These are phyloP conservation scores for Xylaria sp. DNA, from an alignment of 2,329 filamentous ascomycete species.

Conservation along the genomic window DNA sequence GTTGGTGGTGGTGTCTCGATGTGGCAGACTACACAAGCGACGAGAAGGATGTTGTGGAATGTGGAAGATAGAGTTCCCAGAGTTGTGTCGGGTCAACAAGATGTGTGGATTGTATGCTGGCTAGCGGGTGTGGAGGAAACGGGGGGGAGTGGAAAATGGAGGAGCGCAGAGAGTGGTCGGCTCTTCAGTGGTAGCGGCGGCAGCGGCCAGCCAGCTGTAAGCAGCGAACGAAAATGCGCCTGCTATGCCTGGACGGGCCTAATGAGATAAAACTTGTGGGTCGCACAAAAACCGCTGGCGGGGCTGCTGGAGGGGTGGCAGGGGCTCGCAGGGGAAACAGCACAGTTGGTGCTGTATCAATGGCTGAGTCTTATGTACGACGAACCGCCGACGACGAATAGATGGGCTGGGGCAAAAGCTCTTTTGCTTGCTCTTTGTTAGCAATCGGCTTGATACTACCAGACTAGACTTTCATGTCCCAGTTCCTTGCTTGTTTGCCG, in stretches of 20 bases:
- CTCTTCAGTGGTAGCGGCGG: conserved; percentile 20
- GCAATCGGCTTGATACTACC: conserved; percentile 21
- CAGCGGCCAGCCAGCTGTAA: conserved; percentile 37
- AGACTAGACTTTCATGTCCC: neutral
- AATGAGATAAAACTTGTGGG: conserved; percentile 45
- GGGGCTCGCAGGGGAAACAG: neutral
- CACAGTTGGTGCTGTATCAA: conserved; percentile 13
- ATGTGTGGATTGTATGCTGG: conserved; percentile 45
- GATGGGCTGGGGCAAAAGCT: neutral
- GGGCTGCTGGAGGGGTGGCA: conserved; percentile 34
- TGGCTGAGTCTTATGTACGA: neutral
- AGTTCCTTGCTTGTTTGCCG: neutral
- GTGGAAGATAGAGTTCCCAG: conserved; percentile 41
- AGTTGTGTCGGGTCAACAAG: conserved; percentile 40
- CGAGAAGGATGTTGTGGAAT: conserved; percentile 43
- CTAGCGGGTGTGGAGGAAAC: conserved; percentile 36
- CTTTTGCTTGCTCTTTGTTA: conserved; percentile 23
- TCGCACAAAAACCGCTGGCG: conserved; percentile 47
- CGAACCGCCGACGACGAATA: neutral
- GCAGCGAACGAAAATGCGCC: conserved; percentile 24
- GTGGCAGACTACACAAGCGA: conserved; percentile 37
- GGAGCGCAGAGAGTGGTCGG: conserved; percentile 41
- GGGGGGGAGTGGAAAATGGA: conserved; percentile 47
- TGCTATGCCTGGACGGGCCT: conserved; percentile 37
- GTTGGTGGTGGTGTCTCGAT: conserved; percentile 33